Conservation (phyloP, 192 early-diverging fungal species). For the Gigaspora rosea region DNA sequence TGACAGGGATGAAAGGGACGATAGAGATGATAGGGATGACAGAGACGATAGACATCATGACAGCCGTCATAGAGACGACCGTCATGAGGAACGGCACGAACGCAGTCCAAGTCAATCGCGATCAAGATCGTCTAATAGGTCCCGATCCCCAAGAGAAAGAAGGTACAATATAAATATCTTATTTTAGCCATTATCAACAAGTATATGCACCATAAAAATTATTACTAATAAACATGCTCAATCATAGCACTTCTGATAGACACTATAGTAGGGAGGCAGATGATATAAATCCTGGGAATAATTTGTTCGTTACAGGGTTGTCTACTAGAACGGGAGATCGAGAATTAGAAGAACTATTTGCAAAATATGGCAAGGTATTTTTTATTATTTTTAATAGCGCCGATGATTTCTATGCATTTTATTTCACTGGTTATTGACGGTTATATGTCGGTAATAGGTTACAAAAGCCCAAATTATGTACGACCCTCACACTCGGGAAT, state of each 20-base stretch:
- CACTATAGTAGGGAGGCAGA: slow-evolving; percentile 35
- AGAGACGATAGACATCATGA: slow-evolving; percentile 19
- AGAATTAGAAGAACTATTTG: slow-evolving; percentile 70
- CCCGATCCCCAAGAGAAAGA: slow-evolving; percentile 19
- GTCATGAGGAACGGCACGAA: background rate
- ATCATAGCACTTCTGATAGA: background rate
- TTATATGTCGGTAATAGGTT: slow-evolving; percentile 43
- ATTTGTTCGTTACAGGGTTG: slow-evolving; percentile 77
- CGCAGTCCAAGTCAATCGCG: background rate
- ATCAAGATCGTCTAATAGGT: slow-evolving; percentile 4
- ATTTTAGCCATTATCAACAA: background rate
- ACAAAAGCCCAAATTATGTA: slow-evolving; percentile 72
- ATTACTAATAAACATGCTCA: too few relatives aligned
- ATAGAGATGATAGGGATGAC: slow-evolving; percentile 6
- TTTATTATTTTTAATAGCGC: background rate
- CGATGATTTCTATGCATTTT: background rate
- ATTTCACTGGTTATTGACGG: background rate
- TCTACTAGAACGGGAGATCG: slow-evolving; percentile 56
- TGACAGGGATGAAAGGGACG: background rate
- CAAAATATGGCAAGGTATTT: slow-evolving; percentile 71
- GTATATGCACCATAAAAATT: too few relatives aligned
- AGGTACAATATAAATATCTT: slow-evolving; percentile 1
- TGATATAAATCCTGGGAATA: slow-evolving; percentile 63
- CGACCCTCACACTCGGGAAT: slow-evolving; percentile 79
- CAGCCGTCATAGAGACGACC: background rate